A percentile compares a stretch with the other conserved stretches of the same genome.
phyloP scores from a whole-genome alignment of 495 filamentous ascomycete species.

The Viridothelium virens region DNA sequence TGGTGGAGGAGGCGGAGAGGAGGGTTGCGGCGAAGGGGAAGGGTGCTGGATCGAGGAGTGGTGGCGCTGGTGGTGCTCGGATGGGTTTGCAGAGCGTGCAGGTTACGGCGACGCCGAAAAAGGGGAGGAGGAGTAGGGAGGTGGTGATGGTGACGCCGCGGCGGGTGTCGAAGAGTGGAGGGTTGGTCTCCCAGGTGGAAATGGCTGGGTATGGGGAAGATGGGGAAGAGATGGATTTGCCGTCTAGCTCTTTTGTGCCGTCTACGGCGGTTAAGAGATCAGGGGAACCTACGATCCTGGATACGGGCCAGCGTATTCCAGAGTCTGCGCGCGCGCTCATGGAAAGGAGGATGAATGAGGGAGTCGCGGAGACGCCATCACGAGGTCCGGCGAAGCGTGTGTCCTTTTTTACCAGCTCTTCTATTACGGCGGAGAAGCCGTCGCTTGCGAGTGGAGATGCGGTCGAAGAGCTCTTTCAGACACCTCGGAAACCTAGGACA shows the following conservation, averaged over 20 bases:
- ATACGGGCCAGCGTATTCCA: constrained; percentile 16
- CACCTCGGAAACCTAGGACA: constrained; percentile 16
- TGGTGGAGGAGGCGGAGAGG: constrained; percentile 62
- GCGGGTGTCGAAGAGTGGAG: not conserved
- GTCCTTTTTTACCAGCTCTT: constrained; percentile 25
- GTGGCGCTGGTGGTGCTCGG: not conserved
- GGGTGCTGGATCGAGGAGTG: not conserved
- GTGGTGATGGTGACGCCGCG: constrained; percentile 2
- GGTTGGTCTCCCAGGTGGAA: not conserved
- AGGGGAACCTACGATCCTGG: constrained; percentile 20
- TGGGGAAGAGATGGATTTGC: constrained; percentile 13
- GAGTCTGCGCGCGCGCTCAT: constrained; percentile 2
- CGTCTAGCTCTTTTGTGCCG: constrained; percentile 27
- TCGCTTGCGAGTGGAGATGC: constrained; percentile 17
- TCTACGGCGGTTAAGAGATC: constrained; percentile 13
- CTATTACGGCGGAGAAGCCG: constrained; percentile 19
- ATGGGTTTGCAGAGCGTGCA: constrained; percentile 30
- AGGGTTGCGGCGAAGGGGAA: constrained; percentile 27
- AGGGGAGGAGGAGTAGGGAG: constrained; percentile 1
- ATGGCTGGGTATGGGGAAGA: constrained; percentile 7
- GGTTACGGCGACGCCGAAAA: constrained; percentile 34
- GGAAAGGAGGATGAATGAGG: not conserved
- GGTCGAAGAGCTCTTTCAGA: not conserved
- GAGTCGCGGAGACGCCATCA: constrained; percentile 49
- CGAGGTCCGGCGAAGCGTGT: constrained; percentile 39